Evolutionary conservation across 1,284 basidiomycete species (phyloP).

Genomic region (Rhizoctonia solani): DNA sequence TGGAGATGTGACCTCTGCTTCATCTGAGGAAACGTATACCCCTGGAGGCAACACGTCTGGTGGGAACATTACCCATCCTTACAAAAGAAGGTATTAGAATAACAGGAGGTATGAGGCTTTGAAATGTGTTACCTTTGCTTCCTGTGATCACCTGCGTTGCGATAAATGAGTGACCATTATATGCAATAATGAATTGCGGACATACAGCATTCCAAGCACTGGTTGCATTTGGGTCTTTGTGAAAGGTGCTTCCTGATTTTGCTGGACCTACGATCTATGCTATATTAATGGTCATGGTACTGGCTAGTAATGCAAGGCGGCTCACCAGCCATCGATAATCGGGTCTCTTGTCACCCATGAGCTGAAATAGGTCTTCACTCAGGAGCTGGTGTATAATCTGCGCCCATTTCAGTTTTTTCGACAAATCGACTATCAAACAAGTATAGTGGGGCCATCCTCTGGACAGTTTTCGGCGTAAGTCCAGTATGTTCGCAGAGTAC

Average conservation of each 20-base stretch:
- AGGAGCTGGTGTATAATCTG: conserved; percentile 44
- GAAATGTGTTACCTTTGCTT: conserved; percentile 19
- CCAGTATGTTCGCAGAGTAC: conserved; percentile 41
- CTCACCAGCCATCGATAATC: conserved; percentile 45
- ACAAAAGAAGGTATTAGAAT: conserved; percentile 41
- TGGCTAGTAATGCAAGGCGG: background rate
- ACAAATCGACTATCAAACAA: conserved; percentile 45
- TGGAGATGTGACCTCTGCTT: conserved; percentile 40
- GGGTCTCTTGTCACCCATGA: conserved; percentile 43
- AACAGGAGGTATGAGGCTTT: too few relatives aligned
- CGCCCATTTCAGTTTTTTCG: conserved; percentile 42
- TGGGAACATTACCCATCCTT: conserved; percentile 51
- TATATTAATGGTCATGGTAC: background rate
- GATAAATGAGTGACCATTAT: background rate
- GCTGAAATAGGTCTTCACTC: conserved; percentile 43
- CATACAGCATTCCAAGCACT: conserved; percentile 51
- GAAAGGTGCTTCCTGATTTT: conserved; percentile 45
- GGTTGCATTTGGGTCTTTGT: conserved; percentile 48
- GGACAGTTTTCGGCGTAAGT: conserved; percentile 41
- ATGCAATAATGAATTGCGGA: background rate
- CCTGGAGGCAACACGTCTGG: conserved; percentile 48
- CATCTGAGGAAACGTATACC: conserved; percentile 46
- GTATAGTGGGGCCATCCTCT: conserved; percentile 44
- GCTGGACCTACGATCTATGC: conserved; percentile 43
- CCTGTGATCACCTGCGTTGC: conserved; percentile 22